Base-by-base conservation (phyloP, 192 early-diverging fungal genomes). In the Linnemannia elongata region DNA sequence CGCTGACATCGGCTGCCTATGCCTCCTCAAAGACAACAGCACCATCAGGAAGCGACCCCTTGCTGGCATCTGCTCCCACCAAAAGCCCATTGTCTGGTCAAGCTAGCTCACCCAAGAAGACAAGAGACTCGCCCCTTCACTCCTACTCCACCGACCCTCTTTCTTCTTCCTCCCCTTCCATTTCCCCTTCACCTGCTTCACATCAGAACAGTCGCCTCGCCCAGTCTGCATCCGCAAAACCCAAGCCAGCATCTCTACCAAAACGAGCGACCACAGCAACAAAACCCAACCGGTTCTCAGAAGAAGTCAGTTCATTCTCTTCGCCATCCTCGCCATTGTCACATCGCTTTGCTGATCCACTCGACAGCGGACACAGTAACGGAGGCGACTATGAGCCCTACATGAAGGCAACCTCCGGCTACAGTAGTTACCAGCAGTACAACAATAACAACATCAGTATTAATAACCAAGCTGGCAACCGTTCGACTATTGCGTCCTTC, bases 1-100 rank as follows among this genome's bases (percentile, higher is more conserved):
- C 85, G 18, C 76, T 87, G 24, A 87, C 79, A 45, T 87, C 85
- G 45, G 85, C 66, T 47, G 79, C 79, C 35, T 87, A 87, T 45
- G 74, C 85, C 27, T 87, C 85, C 3, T 79, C 85, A 41, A 81
- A 74, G 79, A 80, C 41, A 36, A 60, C 33, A 27, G 49, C 75
- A 17, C 27, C 71, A 22, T 55, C 54, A 2, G 63, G 76, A 74
- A 36, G 69, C 44, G 85, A 87, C 39, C 85, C 85, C 5, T 30
- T 87, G n/a, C 66, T 72, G 18, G 36, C 75, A 30, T 52, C 79
- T 20, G 47, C 45, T 9, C 38, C 77, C 5, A 30, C 69, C 24
- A 33, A 10, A 1, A 30, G 27, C 35, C 60, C 60, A 66, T 66
- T 66, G 27, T 30, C 27, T 15, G 30, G 27, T 57, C 72, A 15